These are phyloP conservation scores for Hyphodiscus hymeniophilus DNA, from an alignment of 495 filamentous ascomycete genomes.

Conservation along the genomic window DNA sequence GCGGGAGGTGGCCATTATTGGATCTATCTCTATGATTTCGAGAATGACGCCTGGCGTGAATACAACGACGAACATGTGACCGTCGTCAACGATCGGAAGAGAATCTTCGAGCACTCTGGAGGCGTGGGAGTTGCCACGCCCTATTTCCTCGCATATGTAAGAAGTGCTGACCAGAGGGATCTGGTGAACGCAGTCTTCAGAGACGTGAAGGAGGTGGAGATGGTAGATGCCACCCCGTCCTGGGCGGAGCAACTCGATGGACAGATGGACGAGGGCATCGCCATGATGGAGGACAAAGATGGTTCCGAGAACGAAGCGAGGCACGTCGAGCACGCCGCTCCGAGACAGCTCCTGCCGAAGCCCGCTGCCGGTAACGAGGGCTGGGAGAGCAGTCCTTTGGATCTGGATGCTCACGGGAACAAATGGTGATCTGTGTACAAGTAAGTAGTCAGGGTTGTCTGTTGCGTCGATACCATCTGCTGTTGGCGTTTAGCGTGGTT, in stretches of 20 bases:
- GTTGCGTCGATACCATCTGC: too few species aligned
- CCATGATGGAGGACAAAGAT: not conserved
- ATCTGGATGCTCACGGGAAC: not conserved
- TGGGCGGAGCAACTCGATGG: not conserved
- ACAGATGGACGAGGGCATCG: slow-evolving; percentile 2
- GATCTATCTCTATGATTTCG: slow-evolving; percentile 92
- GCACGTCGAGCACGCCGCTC: slow-evolving; percentile 1
- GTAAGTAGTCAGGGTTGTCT: too few species aligned
- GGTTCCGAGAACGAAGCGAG: not conserved
- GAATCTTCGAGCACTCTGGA: slow-evolving; percentile 55
- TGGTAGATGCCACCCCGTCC: not conserved
- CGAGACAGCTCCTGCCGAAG: not conserved
- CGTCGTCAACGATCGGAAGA: slow-evolving; percentile 47
- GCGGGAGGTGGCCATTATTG: slow-evolving; percentile 79
- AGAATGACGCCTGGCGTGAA: slow-evolving; percentile 72
- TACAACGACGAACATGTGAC: slow-evolving; percentile 88
- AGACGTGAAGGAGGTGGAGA: slow-evolving; percentile 12
- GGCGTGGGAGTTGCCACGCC: slow-evolving; percentile 62
- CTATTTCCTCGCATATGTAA: slow-evolving; percentile 84
- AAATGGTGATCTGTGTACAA: too few species aligned
- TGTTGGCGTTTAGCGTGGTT: too few species aligned
- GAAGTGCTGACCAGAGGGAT: slow-evolving; percentile 48
- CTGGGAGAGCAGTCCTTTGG: not conserved
- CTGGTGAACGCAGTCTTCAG: slow-evolving; percentile 43
- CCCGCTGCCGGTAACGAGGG: not conserved